Percentiles rank a stretch among this genome's conserved stretches.
phyloP scores from a whole-genome alignment of 352 stramenopile species.

The Phytopythium vexans region DNA sequence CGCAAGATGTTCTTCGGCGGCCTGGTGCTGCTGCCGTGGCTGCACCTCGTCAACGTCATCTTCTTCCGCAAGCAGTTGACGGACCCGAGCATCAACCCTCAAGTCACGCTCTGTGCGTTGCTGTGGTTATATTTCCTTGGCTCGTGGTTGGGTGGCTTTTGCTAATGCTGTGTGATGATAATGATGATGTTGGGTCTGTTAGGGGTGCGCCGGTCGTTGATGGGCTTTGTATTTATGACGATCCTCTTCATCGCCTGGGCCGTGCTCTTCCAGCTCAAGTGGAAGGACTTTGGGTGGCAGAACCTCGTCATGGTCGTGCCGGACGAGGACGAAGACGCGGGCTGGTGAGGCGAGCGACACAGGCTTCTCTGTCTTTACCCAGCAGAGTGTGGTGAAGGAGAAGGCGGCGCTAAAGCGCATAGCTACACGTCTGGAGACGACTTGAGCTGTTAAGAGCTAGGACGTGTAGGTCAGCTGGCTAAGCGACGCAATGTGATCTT shows the following conservation, averaged over 20 bases:
- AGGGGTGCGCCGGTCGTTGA: conserved; percentile 78
- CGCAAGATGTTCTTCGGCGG: conserved; percentile 86
- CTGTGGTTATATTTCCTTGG: background rate
- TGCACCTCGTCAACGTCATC: conserved; percentile 80
- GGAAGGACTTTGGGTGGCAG: conserved; percentile 81
- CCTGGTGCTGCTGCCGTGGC: conserved; percentile 68
- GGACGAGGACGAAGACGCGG: conserved; percentile 52
- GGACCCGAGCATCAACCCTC: conserved; percentile 57
- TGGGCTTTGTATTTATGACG: conserved; percentile 69
- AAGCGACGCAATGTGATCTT: too few species aligned
- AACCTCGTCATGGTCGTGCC: conserved; percentile 79
- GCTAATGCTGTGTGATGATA: background rate
- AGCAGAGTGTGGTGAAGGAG: too few species aligned
- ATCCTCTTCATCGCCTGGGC: conserved; percentile 75
- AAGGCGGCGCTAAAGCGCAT: too few species aligned
- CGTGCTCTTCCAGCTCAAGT: conserved; percentile 80
- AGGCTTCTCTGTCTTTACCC: too few species aligned
- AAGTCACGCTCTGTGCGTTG: conserved; percentile 74
- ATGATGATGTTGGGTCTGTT: background rate
- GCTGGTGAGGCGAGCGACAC: conserved; percentile 40
- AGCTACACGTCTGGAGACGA: too few species aligned
- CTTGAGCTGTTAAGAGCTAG: too few species aligned
- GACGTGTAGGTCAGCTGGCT: too few species aligned
- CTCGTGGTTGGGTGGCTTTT: background rate
- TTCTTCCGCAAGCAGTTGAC: conserved; percentile 82